Base-by-base conservation (phyloP, 768 basidiomycete genomes). In the Piloderma croceum region DNA sequence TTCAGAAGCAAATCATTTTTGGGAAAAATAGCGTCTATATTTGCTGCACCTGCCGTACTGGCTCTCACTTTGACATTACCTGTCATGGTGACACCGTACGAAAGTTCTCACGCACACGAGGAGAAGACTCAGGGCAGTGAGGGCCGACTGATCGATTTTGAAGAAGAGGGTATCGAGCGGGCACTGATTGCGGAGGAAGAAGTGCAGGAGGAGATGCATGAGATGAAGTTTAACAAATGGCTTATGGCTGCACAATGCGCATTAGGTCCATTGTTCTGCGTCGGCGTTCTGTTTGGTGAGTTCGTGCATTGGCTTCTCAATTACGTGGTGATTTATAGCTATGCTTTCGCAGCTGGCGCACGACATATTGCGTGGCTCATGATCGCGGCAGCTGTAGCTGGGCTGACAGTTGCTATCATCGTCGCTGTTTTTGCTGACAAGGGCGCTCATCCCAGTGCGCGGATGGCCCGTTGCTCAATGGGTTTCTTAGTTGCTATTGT, bases 401-500 rank as follows among this genome's bases (percentile, higher is more conserved):
- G 91, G 0, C 42, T 77, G 19, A 58, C 70, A 3, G 56, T 73
- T 1, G 80, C 71, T 2, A 53, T 69, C 5, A 59, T 83, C 1
- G 82, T 89, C 2, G 61, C 77, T 5, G 55, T 77, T 0, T 81
- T 81, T 51, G 74, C 75, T 1, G 70, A 73, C 6, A 71, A 74
- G 31, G 83, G 87, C 3, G 65, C 70, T 15, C 70, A 77, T 46
- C 68, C 72, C 5, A 54, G 73, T 11, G 71, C 76, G 34, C 73
- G 78, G 42, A 71, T 91, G 62, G 70, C 75, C 7, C 74, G 92
- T 7, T 94, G 90, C 54, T 83, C 81, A 18, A 82, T 93, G 72
- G 94, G 96, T 0, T 99, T 99, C 64, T 58, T 82, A 17, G 83
- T 94, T 20, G 74, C 91, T 3, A 77, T 97, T 45, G 81, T 97